Evolutionary conservation across 768 basidiomycete genomes (phyloP), one percentile per base, ranked within the genome.

Genomic region (Boletus insuetus): DNA sequence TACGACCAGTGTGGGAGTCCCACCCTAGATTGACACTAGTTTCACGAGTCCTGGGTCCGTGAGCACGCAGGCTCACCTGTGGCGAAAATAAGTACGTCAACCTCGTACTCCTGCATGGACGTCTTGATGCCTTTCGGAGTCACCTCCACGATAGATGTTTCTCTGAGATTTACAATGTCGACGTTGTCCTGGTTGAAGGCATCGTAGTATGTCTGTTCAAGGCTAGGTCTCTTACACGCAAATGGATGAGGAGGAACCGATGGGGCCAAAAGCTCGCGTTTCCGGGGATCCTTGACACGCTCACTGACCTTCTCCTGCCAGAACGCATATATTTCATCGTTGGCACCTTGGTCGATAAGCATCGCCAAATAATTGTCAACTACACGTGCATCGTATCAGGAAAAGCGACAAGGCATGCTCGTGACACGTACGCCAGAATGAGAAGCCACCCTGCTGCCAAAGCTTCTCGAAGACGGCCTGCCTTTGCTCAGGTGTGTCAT

Each of bases 361-460:
- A 62, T 37, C 16, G 55, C 57, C 26, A 44, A 20, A 39, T 59
- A 63, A 29, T 51, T 63, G 22, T 9, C 46, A 14, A 51, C 61
- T 59, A 14, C 2, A 12, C 14, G 13, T 1, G 34, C 11, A 14
- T 35, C 14, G 34, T 1, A 14, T 35, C 14, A 35, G 13, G 11
- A 11, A 35, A 24, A 35, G 14, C 0, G 34, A 35, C 6, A 4
- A 1, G 34, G 14, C 2, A 13, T 14, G 34, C 34, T 39, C 13
- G n/a, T 6, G 31, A 9, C 38, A 49, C 49, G 6, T 49, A 49
- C 46, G 6, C 46, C 47, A 49, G 32, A 55, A 55, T 26, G 44
- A 8, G 42, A 55, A 55, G 19, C 26, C 53, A 0, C 49, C 59
- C 5, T 7, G 20, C 6, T 49, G 4, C 49, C 49, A 40, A 2